These are phyloP conservation scores for Ceratocystis albifundus DNA, from an alignment of 2,329 filamentous ascomycete species.

Conservation along the genomic window DNA sequence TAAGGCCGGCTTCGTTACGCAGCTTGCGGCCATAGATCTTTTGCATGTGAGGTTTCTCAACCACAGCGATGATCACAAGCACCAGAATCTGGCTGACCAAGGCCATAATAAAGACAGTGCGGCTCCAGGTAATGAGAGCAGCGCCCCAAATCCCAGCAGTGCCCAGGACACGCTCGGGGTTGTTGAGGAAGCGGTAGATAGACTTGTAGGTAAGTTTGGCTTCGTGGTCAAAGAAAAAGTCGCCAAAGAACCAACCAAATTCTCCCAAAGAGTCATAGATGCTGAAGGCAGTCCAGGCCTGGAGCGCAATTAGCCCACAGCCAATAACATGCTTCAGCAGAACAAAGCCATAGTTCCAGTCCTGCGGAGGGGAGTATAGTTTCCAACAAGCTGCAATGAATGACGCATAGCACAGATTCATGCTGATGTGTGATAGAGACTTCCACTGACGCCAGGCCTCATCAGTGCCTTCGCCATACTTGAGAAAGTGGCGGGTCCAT, in stretches of 20 bases:
- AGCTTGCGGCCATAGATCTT: slow-evolving; percentile 84
- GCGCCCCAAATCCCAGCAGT: slow-evolving; percentile 93
- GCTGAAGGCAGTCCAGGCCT: slow-evolving; percentile 84
- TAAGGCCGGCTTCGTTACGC: slow-evolving; percentile 76
- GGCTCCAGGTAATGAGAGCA: slow-evolving; percentile 84
- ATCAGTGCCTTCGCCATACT: slow-evolving; percentile 78
- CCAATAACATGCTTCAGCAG: slow-evolving; percentile 82
- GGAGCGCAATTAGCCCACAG: slow-evolving; percentile 65
- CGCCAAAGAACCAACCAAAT: slow-evolving; percentile 98
- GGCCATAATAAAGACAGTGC: slow-evolving; percentile 74
- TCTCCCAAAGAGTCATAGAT: slow-evolving; percentile 94
- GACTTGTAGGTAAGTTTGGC: slow-evolving; percentile 89
- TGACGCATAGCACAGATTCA: slow-evolving; percentile 77
- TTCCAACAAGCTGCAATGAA: slow-evolving; percentile 92
- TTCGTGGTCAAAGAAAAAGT: slow-evolving; percentile 91
- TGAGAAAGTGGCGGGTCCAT: slow-evolving; percentile 96
- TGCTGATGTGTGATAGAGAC: slow-evolving; percentile 84
- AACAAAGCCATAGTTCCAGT: slow-evolving; percentile 79
- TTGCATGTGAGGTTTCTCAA: slow-evolving; percentile 96
- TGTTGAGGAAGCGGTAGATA: slow-evolving; percentile 97
- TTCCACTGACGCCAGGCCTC: slow-evolving; percentile 99
- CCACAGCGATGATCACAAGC: slow-evolving; percentile 77
- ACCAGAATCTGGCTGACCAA: slow-evolving; percentile 76
- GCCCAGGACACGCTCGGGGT: slow-evolving; percentile 87
- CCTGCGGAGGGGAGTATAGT: slow-evolving; percentile 76